Evolutionary conservation across 495 filamentous ascomycete genomes (phyloP).

Genomic region (Tuber borchii): DNA sequence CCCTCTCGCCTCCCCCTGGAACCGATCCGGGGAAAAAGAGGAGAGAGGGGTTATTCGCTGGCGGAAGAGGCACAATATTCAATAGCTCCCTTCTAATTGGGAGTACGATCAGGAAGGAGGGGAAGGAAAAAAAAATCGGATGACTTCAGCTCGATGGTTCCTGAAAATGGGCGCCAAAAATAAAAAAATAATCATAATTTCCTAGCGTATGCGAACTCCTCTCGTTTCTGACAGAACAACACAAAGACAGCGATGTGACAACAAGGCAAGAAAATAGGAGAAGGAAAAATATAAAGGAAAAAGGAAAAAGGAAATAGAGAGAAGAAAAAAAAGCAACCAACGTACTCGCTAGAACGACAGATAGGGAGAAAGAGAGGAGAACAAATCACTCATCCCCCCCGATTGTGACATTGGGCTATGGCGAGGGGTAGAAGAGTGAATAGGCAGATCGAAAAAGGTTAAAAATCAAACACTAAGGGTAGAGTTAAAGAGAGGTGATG

Average conservation of each 20-base stretch:
- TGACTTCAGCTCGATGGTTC: neutral
- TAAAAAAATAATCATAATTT: neutral
- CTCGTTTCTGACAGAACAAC: neutral
- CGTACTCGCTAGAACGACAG: neutral
- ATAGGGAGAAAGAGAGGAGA: neutral
- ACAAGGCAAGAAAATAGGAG: neutral
- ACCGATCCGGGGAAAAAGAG: neutral
- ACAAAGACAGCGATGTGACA: neutral
- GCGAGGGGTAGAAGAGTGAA: neutral
- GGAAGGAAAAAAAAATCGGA: neutral
- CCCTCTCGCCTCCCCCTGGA: neutral
- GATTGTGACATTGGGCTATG: neutral
- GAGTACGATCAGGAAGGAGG: neutral
- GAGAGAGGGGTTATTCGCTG: neutral
- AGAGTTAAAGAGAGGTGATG: neutral
- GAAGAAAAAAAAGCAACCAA: neutral
- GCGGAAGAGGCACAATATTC: neutral
- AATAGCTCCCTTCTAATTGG: neutral
- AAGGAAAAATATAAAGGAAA: neutral
- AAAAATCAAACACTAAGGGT: neutral
- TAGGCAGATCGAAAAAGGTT: neutral
- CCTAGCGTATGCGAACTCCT: neutral
- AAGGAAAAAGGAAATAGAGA: neutral
- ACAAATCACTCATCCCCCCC: neutral
- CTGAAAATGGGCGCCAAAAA: neutral